These are phyloP conservation scores for Ulota crispa DNA, from an alignment of 225 moss, liverwort and hornwort genomes.

Conservation along the genomic window DNA sequence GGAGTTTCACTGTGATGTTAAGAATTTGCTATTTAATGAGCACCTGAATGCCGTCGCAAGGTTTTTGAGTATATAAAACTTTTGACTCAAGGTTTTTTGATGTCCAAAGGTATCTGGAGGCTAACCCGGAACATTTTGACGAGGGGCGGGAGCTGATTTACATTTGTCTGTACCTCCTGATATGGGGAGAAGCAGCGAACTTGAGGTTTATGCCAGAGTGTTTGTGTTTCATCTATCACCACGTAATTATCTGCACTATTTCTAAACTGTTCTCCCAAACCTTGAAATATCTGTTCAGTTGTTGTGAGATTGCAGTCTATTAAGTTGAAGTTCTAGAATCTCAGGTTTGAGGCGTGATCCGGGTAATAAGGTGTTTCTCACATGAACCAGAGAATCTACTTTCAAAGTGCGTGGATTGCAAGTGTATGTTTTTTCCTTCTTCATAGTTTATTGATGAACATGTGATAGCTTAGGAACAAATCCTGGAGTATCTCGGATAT, in stretches of 20 bases:
- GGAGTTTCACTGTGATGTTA: background rate
- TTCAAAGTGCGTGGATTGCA: background rate
- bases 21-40: background rate
- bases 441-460: background rate
- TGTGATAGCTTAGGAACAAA: slow-evolving; percentile 2
- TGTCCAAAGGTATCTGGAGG: slow-evolving; percentile 45
- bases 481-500: background rate
- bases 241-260: slow-evolving; percentile 53
- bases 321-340: slow-evolving; percentile 5
- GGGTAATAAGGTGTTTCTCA: background rate
- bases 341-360: background rate
- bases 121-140: slow-evolving; percentile 42
- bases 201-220: slow-evolving; percentile 96
- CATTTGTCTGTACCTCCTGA: slow-evolving; percentile 78
- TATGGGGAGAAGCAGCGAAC: slow-evolving; percentile 96
- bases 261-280: background rate
- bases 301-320: slow-evolving; percentile 6
- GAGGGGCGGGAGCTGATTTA: slow-evolving; percentile 76
- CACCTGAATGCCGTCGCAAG: background rate
- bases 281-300: background rate
- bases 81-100: slow-evolving; percentile 25
- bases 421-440: background rate
- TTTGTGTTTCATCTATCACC: slow-evolving; percentile 91
- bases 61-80: background rate
- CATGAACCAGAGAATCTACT: background rate